Percentiles rank a stretch among this genome's conserved stretches.
Conservation (phyloP, 2,329 filamentous ascomycete species). For the Aspergillus fumigatiaffinis region DNA sequence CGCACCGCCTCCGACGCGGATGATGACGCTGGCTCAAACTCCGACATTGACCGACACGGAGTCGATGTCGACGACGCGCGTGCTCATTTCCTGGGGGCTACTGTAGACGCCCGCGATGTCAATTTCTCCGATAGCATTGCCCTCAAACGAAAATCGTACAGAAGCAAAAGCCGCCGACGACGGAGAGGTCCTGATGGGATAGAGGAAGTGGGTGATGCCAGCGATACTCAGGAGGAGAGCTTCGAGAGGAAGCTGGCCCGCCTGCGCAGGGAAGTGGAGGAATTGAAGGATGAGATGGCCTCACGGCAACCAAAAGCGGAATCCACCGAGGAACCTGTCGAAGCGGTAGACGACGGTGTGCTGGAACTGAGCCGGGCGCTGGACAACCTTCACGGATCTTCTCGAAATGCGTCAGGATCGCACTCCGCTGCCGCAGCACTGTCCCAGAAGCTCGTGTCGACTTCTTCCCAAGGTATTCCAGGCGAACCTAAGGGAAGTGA, state of each 20-base stretch:
- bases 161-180: slow-evolving; percentile 64
- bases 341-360: slow-evolving; percentile 53
- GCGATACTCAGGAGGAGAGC: slow-evolving; percentile 74
- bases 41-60: slow-evolving; percentile 70
- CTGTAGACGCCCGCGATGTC: slow-evolving; percentile 70
- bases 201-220: slow-evolving; percentile 68
- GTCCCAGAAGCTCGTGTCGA: slow-evolving; percentile 30
- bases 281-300: slow-evolving; percentile 55
- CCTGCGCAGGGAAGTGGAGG: slow-evolving; percentile 76
- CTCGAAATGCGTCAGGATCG: slow-evolving; percentile 20
- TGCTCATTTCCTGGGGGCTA: slow-evolving; percentile 69
- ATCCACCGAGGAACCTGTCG: slow-evolving; percentile 41
- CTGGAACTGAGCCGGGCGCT: slow-evolving; percentile 68
- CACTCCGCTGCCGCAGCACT: slow-evolving; percentile 34
- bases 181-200: slow-evolving; percentile 45
- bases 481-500: background rate
- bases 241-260: slow-evolving; percentile 76
- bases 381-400: slow-evolving; percentile 55
- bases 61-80: slow-evolving; percentile 77
- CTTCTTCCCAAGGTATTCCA: slow-evolving; percentile 5
- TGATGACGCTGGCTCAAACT: slow-evolving; percentile 49
- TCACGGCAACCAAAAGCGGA: slow-evolving; percentile 51
- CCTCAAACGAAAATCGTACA: slow-evolving; percentile 79
- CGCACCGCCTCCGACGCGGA: slow-evolving; percentile 56
- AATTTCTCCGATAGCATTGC: slow-evolving; percentile 89